These are phyloP conservation scores for Iris pallida DNA, from an alignment of 116 monocot species.

Conservation along the genomic window DNA sequence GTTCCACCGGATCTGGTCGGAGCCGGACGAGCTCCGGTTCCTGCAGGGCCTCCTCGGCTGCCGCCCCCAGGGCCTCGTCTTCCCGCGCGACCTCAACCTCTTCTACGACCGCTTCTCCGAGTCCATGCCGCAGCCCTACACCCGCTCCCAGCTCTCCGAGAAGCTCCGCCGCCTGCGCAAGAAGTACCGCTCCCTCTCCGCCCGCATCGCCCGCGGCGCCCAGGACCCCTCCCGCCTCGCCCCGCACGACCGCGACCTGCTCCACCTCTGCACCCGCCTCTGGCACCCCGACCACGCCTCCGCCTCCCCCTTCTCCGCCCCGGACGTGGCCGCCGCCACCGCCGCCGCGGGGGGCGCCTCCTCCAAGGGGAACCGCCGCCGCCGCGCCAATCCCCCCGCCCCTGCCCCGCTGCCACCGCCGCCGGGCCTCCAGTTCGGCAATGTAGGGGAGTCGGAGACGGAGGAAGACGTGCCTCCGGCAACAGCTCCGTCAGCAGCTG, in stretches of 20 bases:
- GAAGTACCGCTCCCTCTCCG: constrained; percentile 65
- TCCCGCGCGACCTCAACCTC: constrained; percentile 80
- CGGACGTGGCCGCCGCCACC: constrained; percentile 1
- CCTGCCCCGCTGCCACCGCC: too few relatives aligned
- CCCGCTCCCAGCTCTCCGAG: constrained; percentile 88
- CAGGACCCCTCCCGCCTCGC: constrained; percentile 59
- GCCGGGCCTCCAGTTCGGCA: background rate
- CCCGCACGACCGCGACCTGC: constrained; percentile 72
- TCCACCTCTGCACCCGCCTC: constrained; percentile 66
- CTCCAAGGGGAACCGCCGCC: constrained; percentile 40
- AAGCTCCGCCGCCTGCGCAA: constrained; percentile 85
- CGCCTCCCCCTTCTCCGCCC: constrained; percentile 49
- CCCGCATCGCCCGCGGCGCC: constrained; percentile 53
- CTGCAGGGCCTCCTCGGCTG: constrained; percentile 84
- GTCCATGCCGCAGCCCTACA: constrained; percentile 80
- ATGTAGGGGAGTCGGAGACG: background rate
- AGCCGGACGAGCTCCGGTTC: constrained; percentile 89
- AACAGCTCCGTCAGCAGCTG: background rate
- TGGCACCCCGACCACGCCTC: constrained; percentile 65
- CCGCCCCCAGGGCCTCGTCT: constrained; percentile 58
- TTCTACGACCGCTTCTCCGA: constrained; percentile 90
- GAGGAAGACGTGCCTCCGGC: background rate
- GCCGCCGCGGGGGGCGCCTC: constrained; percentile 2
- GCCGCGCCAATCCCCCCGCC: constrained; percentile 38
- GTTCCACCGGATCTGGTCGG: constrained; percentile 96